These are phyloP conservation scores for Pseudonitzschia pungens DNA, from an alignment of 108 stramenopile genomes.

Conservation along the genomic window DNA sequence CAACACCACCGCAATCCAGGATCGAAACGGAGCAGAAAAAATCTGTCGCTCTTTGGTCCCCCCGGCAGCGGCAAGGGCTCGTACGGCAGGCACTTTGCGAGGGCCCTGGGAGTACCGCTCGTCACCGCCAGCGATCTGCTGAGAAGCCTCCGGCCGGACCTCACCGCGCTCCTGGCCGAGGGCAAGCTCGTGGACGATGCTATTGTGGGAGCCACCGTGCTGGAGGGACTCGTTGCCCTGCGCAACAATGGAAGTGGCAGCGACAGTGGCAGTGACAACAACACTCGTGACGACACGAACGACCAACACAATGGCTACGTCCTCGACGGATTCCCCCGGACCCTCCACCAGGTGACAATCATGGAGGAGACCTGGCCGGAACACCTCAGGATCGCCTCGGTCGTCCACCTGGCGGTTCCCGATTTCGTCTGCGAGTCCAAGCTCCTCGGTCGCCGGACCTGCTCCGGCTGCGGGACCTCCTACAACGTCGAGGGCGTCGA, in stretches of 20 bases:
- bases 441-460: slow-evolving; percentile 69
- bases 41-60: slow-evolving; percentile 48
- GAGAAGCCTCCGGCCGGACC: slow-evolving; percentile 32
- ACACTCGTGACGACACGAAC: no score
- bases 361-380: slow-evolving; percentile 56
- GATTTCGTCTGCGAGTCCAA: slow-evolving; percentile 70
- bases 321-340: slow-evolving; percentile 85
- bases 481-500: slow-evolving; percentile 69
- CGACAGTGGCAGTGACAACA: background rate
- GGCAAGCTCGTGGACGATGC: slow-evolving; percentile 65
- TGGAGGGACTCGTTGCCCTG: slow-evolving; percentile 36
- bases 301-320: no score
- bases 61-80: slow-evolving; percentile 71
- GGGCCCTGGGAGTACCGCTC: slow-evolving; percentile 39
- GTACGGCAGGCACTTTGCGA: slow-evolving; percentile 50
- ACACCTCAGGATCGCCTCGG: slow-evolving; percentile 34
- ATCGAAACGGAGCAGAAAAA: no score
- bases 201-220: slow-evolving; percentile 49
- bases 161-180: slow-evolving; percentile 29
- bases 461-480: slow-evolving; percentile 50
- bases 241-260: background rate
- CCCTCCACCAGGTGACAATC: slow-evolving; percentile 47
- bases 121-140: slow-evolving; percentile 67
- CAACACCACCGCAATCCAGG: background rate
- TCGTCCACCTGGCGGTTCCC: slow-evolving; percentile 71